phyloP scores from a whole-genome alignment of 2,329 filamentous ascomycete genomes.

The Colletotrichum falcatum region DNA sequence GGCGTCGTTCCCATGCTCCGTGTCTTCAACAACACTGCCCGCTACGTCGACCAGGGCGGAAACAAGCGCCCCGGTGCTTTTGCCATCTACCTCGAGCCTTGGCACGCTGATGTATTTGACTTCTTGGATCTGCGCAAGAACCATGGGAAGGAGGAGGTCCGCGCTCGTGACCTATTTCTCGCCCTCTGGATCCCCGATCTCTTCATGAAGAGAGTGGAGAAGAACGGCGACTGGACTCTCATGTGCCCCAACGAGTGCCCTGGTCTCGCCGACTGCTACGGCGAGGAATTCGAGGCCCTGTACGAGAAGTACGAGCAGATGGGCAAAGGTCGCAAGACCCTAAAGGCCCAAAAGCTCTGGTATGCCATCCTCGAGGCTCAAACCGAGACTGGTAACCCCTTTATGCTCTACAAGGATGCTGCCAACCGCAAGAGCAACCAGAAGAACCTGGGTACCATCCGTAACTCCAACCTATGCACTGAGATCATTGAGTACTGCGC shows the following conservation, averaged over 20 bases:
- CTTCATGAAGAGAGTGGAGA: slow-evolving; percentile 99
- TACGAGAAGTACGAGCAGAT: slow-evolving; percentile 94
- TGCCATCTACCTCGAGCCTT: slow-evolving; percentile 98
- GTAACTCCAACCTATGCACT: slow-evolving; percentile 98
- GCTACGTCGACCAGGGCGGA: slow-evolving; percentile 98
- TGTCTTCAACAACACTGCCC: slow-evolving; percentile 98
- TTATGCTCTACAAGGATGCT: slow-evolving; percentile 99
- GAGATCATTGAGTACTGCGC: slow-evolving; percentile 98
- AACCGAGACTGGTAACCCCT: slow-evolving; percentile 98
- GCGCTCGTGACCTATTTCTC: slow-evolving; percentile 96
- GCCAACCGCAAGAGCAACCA: slow-evolving; percentile 99
- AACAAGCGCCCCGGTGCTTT: slow-evolving; percentile 99
- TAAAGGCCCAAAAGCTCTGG: slow-evolving; percentile 99
- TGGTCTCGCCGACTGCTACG: slow-evolving; percentile 95
- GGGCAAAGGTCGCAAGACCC: slow-evolving; percentile 86
- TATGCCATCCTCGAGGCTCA: slow-evolving; percentile 98
- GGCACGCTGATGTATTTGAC: slow-evolving; percentile 97
- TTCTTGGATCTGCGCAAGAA: slow-evolving; percentile 99
- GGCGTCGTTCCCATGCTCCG: slow-evolving; percentile 98
- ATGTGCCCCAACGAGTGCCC: slow-evolving; percentile 99
- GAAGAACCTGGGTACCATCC: slow-evolving; percentile 98
- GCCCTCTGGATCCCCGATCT: slow-evolving; percentile 98
- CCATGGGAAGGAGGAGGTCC: slow-evolving; percentile 98
- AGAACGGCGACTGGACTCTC: slow-evolving; percentile 95
- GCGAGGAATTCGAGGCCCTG: slow-evolving; percentile 94